Percentiles rank a stretch among this genome's conserved stretches.
Evolutionary conservation across 169 alveolate species (phyloP).

Genomic region (Plasmodium gonderi): DNA sequence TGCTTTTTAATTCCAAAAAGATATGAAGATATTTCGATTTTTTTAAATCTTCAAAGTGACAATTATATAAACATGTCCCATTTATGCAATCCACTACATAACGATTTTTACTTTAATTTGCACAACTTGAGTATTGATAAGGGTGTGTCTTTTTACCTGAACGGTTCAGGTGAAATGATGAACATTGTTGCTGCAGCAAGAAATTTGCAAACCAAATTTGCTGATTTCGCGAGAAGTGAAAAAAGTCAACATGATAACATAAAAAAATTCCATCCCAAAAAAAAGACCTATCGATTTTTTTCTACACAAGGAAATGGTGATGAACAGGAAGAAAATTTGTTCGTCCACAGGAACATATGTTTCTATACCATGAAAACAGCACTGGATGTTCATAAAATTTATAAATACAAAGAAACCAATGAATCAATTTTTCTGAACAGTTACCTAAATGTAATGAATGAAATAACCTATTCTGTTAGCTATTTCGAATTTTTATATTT

Average conservation of each 20-base stretch:
- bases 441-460: slow-evolving; percentile 20
- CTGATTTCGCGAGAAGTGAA: not conserved
- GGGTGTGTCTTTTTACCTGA: not conserved
- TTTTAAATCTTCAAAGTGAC: slow-evolving; percentile 24
- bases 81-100: not conserved
- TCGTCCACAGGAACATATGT: not conserved
- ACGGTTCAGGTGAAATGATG: not conserved
- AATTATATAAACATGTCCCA: slow-evolving; percentile 45
- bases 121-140: not conserved
- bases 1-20: slow-evolving; percentile 61
- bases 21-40: slow-evolving; percentile 54
- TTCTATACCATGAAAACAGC: not conserved
- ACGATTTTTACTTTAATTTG: slow-evolving; percentile 66
- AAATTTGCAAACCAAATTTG: not conserved
- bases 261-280: not conserved
- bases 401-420: slow-evolving; percentile 33
- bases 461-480: slow-evolving; percentile 11
- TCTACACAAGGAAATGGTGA: not conserved
- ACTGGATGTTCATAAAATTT: slow-evolving; percentile 26
- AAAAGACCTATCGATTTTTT: not conserved
- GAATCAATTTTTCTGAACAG: slow-evolving; percentile 26
- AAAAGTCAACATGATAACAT: no score
- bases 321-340: not conserved
- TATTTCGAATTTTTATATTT: slow-evolving; percentile 54
- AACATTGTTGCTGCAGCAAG: not conserved